Evolutionary conservation across 257 asterid species (phyloP), one percentile per base, ranked within the genome.

Genomic region (Cinchona pubescens): DNA sequence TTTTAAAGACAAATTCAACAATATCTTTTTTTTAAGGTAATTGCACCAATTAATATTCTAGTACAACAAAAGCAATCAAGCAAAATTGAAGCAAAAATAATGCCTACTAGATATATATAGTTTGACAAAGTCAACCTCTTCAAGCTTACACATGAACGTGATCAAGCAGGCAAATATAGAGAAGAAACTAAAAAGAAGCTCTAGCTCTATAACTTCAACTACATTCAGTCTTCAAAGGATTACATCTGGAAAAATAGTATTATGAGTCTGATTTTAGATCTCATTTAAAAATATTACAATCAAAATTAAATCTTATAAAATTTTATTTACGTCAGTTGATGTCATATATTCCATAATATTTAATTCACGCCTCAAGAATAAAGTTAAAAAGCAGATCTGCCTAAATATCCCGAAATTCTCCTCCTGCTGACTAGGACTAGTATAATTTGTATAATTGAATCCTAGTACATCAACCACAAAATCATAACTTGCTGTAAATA

Each of bases 391-490:
- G n/a, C n/a, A n/a, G n/a, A n/a, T n/a, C n/a, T n/a, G n/a, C n/a
- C n/a, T n/a, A n/a, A n/a, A n/a, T n/a, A n/a, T n/a, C n/a, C n/a
- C n/a, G n/a, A n/a, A n/a, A n/a, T n/a, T n/a, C n/a, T n/a, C n/a
- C n/a, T 27, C 25, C 7, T 72, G 34, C 25, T 19, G 13, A 7
- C 25, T 13, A 51, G 60, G n/a, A n/a, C n/a, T 10, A 13, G 63
- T 25, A 5, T 30, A 14, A 62, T 62, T 18, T 62, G n/a, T 6
- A 7, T 1, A 30, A 48, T 58, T 73, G 78, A 80, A 83, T 86
- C 91, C 90, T 84, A 85, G 84, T 83, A 87, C 86, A 79, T 38
- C 25, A 77, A 60, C 68, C 55, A 43, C 40, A 67, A 77, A 74
- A 45, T 71, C 60, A 72, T 60, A n/a, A 25, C 37, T 35, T 42